Base-by-base conservation (phyloP, 768 basidiomycete genomes). In the Leccinellum albellum region DNA sequence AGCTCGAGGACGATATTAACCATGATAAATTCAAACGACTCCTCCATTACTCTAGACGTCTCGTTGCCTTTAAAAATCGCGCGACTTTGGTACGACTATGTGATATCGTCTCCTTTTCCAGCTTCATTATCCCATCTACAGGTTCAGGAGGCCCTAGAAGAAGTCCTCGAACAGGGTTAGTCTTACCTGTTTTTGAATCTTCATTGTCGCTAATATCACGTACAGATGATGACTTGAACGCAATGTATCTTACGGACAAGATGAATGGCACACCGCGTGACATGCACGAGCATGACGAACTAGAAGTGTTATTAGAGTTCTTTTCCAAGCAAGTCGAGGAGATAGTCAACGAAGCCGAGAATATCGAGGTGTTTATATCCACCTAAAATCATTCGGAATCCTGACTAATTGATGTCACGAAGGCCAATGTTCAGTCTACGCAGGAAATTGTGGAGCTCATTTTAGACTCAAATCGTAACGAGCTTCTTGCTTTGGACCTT, bases 371-470 rank as follows among this genome's bases (percentile, higher is more conserved):
- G 65, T 54, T 77, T 69, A 31, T 2, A n/a, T 20, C 20, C 23
- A 28, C 12, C 33, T 37, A 32, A 37, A 20, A 32, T 21, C 4
- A n/a, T 32, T 50, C 7, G 0, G 37, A 37, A 17, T 47, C 20
- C 23, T 28, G 14, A 10, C 50, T 56, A 21, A 66, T 55, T 29
- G 35, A 47, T 48, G 10, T 40, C 10, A 14, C 51, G 45, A 57
- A 47, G 93, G 84, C 81, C 54, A 98, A 98, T 69, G 91, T 98
- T 37, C 90, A 94, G 74, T 94, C 94, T 13, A 98, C 96, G 0
- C 96, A 98, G 76, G 96, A 98, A 74, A 98, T 98, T 53, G 92
- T 96, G 2, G 96, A 98, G 72, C 81, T 98, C 57, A 94, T 98
- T 66, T 79, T 98, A 40, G 96, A 98, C 71, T 90, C 94, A 49